A percentile compares a stretch with the other conserved stretches of the same genome.
These are phyloP conservation scores for Chalciporus chontae DNA, from an alignment of 768 basidiomycete genomes.

Conservation along the genomic window DNA sequence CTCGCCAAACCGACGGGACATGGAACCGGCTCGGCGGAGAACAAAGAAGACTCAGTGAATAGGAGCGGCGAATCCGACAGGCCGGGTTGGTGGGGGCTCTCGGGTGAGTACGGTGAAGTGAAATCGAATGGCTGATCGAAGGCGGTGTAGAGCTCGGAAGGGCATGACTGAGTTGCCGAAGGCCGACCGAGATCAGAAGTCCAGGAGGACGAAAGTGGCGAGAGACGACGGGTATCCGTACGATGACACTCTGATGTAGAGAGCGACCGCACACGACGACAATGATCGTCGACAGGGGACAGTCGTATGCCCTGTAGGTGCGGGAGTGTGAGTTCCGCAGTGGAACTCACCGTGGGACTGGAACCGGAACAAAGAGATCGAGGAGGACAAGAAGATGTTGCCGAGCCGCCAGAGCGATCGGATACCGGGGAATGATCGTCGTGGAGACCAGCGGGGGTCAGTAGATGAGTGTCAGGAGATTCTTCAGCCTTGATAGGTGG, in stretches of 20 bases:
- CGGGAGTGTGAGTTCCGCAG: constrained; percentile 25
- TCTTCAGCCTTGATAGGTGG: constrained; percentile 57
- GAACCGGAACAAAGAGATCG: constrained; percentile 24
- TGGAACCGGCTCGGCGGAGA: constrained; percentile 32
- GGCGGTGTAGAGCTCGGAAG: constrained; percentile 24
- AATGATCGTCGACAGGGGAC: constrained; percentile 25
- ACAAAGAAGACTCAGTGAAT: constrained; percentile 25
- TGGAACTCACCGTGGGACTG: constrained; percentile 20
- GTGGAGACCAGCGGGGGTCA: constrained; percentile 37
- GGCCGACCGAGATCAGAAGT: constrained; percentile 23
- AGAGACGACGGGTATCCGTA: constrained; percentile 32
- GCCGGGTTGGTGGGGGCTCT: constrained; percentile 17
- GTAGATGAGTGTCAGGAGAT: constrained; percentile 36
- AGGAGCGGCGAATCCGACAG: constrained; percentile 30
- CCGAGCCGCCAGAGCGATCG: constrained; percentile 30
- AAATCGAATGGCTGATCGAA: constrained; percentile 16
- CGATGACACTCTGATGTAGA: constrained; percentile 27
- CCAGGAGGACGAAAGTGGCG: constrained; percentile 31
- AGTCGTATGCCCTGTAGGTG: constrained; percentile 20
- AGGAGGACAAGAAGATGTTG: constrained; percentile 24
- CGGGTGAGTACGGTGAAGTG: constrained; percentile 23
- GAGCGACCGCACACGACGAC: constrained; percentile 29
- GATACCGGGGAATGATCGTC: constrained; percentile 32
- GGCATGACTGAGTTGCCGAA: constrained; percentile 25
- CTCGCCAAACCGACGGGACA: constrained; percentile 32